Evolutionary conservation across 1,284 basidiomycete genomes (phyloP).

Genomic region (Neonothopanus nambi): DNA sequence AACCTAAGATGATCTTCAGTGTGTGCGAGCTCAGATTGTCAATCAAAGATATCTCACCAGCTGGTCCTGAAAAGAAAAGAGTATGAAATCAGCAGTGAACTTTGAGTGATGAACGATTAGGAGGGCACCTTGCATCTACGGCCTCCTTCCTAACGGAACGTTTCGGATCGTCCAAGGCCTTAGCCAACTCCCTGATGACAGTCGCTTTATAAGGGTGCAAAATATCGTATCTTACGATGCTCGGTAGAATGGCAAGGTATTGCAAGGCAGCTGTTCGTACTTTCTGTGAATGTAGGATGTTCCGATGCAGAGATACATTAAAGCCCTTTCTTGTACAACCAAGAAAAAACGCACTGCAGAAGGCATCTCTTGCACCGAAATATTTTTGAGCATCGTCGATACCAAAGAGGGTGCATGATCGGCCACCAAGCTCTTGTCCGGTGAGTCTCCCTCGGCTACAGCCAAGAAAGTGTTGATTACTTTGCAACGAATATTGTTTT

Average conservation of each 20-base stretch:
- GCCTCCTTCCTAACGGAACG: constrained; percentile 81
- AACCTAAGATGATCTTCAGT: constrained; percentile 11
- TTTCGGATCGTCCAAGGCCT: constrained; percentile 83
- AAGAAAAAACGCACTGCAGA: constrained; percentile 46
- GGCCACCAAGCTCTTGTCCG: constrained; percentile 51
- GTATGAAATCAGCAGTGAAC: not conserved
- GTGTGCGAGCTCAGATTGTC: not conserved
- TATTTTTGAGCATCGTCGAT: constrained; percentile 69
- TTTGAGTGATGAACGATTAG: not conserved
- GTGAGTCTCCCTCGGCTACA: constrained; percentile 64
- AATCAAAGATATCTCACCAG: constrained; percentile 38
- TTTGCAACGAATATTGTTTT: constrained; percentile 72
- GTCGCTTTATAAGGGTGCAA: constrained; percentile 72
- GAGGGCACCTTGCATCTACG: constrained; percentile 68
- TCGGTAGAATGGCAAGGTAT: constrained; percentile 74
- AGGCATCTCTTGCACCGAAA: constrained; percentile 46
- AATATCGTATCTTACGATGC: constrained; percentile 74
- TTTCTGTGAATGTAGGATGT: constrained; percentile 41
- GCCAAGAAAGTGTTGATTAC: constrained; percentile 81
- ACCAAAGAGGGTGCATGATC: constrained; percentile 74
- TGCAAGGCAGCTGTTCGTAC: constrained; percentile 77
- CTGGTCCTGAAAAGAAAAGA: constrained; percentile 47
- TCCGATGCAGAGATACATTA: not conserved
- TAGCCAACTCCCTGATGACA: constrained; percentile 76
- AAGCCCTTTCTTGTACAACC: not conserved